Evolutionary conservation across 257 asterid species (phyloP), one percentile per base, ranked within the genome.

Genomic region (Knoxia roxburghii): DNA sequence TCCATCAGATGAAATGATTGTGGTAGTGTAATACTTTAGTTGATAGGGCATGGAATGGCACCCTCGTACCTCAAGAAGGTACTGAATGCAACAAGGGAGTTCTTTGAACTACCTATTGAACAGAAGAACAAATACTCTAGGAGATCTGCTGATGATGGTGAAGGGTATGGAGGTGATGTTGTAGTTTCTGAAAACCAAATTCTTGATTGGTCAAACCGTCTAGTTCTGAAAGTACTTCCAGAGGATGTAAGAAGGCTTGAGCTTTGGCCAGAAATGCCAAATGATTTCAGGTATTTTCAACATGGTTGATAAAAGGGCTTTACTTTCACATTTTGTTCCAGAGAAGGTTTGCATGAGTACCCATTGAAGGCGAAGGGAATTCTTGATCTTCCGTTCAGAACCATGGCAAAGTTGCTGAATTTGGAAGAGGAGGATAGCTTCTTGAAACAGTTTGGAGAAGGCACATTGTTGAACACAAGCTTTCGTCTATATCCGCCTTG

Each of bases 401-500:
- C 24, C 18, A 20, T 48, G 6, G 53, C 53, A 2, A 57, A 59
- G 57, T 21, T 70, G 67, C 21, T 73, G 32, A 55, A 53, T 18
- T 61, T 73, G 70, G 78, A 68, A 26, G 73, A 62, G 24, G 32
- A 68, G 24, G 32, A 68, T 9, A 49, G 66, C 61, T 68, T 68
- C 56, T 11, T 73, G 70, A 60, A 68, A 33, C 74, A 68, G 48
- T 74, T 49, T 21, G 78, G 78, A 20, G 73, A 74, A 45, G 23
- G 65, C 3, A 59, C 56, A 35, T 9, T 39, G 3, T 21, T 74
- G 51, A 7, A 0, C 27, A 60, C 69, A 45, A 68, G 87, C 37
- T 75, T 83, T 52, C 75, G 75, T 39, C 61, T 58, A 6, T 80
- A 83, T 35, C 85, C 88, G 5, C 83, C 82, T 11, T 80, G 85